A percentile compares a stretch with the other conserved stretches of the same genome.
Conservation (phyloP, 2,329 filamentous ascomycete genomes). For the Exserohilum rostratum region DNA sequence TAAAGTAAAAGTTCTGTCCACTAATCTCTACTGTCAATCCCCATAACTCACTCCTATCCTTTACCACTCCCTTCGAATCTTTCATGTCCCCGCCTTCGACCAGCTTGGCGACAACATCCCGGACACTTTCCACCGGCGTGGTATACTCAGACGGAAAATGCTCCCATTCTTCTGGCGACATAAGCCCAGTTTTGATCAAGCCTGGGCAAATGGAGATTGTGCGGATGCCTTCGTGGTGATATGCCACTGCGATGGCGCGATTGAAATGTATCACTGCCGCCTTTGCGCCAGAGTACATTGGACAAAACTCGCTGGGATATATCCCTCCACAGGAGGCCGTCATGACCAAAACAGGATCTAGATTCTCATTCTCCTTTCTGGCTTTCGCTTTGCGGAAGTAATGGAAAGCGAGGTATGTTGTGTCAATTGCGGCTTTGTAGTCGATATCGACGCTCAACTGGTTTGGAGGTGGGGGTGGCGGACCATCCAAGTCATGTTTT, state of each 20-base stretch:
- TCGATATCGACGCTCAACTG: slow-evolving; percentile 48
- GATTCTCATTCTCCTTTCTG: slow-evolving; percentile 24
- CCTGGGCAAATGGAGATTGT: slow-evolving; percentile 51
- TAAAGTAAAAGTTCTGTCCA: slow-evolving; percentile 36
- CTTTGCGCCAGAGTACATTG: slow-evolving; percentile 36
- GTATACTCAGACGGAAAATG: slow-evolving; percentile 43
- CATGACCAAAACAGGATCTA: slow-evolving; percentile 42
- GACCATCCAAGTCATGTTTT: slow-evolving; percentile 33
- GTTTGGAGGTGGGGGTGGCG: slow-evolving; percentile 38
- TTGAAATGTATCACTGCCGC: slow-evolving; percentile 51
- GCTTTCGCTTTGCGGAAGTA: slow-evolving; percentile 44
- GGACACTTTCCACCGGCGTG: slow-evolving; percentile 41
- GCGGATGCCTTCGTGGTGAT: slow-evolving; percentile 45
- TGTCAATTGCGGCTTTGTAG: slow-evolving; percentile 48
- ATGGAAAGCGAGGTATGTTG: slow-evolving; percentile 51
- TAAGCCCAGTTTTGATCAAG: slow-evolving; percentile 46
- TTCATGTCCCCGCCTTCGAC: slow-evolving; percentile 40
- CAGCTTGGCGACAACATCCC: slow-evolving; percentile 35
- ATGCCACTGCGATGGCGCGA: slow-evolving; percentile 45
- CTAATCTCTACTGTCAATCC: slow-evolving; percentile 39
- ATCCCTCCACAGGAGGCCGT: slow-evolving; percentile 49
- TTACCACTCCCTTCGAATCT: slow-evolving; percentile 31
- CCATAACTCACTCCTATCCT: slow-evolving; percentile 28
- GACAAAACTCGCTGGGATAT: slow-evolving; percentile 46
- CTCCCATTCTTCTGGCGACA: slow-evolving; percentile 42